Evolutionary conservation across 345 rosid genomes (phyloP).

Genomic region (Eucalyptus dawsonii): DNA sequence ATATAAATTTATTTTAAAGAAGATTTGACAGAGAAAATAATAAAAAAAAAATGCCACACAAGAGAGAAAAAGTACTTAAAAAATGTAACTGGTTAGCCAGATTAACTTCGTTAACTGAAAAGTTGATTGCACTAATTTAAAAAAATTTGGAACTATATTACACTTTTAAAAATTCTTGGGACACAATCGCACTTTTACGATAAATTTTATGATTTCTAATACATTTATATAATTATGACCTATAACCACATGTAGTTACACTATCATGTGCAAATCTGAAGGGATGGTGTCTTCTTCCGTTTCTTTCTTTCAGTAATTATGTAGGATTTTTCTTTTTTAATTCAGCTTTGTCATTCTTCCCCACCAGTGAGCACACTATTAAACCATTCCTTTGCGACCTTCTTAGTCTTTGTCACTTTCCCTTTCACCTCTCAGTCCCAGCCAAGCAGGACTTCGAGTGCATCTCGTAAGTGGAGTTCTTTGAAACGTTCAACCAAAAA

Average conservation of each 20-base stretch:
- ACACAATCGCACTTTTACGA: neutral
- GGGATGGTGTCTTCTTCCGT: neutral
- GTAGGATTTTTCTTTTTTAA: neutral
- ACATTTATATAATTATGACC: neutral
- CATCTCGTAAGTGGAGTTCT: neutral
- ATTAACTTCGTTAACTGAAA: too few species aligned
- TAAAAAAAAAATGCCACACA: neutral
- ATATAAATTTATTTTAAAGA: neutral
- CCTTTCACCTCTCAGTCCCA: neutral
- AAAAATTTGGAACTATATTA: neutral
- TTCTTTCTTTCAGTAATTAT: neutral
- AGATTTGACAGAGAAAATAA: neutral
- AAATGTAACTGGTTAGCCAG: neutral
- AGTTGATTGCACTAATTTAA: neutral
- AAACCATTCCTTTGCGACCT: neutral
- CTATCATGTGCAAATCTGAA: neutral
- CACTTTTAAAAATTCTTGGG: neutral
- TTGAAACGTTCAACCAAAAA: neutral
- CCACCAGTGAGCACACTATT: neutral
- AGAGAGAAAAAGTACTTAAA: neutral
- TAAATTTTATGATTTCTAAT: neutral
- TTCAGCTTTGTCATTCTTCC: neutral
- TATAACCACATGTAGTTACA: neutral
- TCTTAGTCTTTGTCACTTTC: neutral
- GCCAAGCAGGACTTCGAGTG: neutral